Conservation (phyloP, 768 basidiomycete species). For the Agrocybe pediades region DNA sequence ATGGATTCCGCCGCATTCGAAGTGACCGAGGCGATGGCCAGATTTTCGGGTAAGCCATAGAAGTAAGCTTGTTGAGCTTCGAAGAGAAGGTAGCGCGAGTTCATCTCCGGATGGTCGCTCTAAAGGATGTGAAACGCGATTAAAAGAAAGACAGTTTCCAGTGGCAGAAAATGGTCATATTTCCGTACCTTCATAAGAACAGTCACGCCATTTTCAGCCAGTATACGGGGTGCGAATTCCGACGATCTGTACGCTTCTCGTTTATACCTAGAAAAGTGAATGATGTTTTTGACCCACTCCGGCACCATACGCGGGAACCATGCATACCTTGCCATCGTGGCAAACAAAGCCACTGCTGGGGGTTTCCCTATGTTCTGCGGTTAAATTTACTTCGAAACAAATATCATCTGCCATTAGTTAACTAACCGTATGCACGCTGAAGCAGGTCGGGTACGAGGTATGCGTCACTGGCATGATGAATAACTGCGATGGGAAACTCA, state of each 20-base stretch:
- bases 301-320: neutral
- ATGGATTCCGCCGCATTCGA: slow-evolving; percentile 70
- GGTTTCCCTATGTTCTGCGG: slow-evolving; percentile 47
- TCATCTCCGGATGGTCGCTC: slow-evolving; percentile 68
- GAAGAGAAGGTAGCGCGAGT: slow-evolving; percentile 76
- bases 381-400: neutral
- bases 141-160: neutral
- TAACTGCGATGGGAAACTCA: slow-evolving; percentile 73
- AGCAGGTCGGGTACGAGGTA: slow-evolving; percentile 81
- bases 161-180: too few relatives aligned
- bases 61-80: slow-evolving; percentile 87
- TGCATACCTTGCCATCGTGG: slow-evolving; percentile 41
- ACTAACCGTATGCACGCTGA: slow-evolving; percentile 65
- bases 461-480: slow-evolving; percentile 82
- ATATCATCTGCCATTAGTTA: neutral
- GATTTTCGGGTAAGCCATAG: slow-evolving; percentile 71
- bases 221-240: slow-evolving; percentile 77
- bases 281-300: neutral
- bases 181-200: slow-evolving; percentile 72
- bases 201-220: slow-evolving; percentile 65
- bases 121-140: slow-evolving; percentile 21
- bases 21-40: slow-evolving; percentile 76
- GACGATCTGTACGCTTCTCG: slow-evolving; percentile 81
- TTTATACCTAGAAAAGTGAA: slow-evolving; percentile 54
- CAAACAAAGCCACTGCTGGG: slow-evolving; percentile 82